These are phyloP conservation scores for Pulveroboletus sp. DNA, from an alignment of 768 basidiomycete species.

Conservation along the genomic window DNA sequence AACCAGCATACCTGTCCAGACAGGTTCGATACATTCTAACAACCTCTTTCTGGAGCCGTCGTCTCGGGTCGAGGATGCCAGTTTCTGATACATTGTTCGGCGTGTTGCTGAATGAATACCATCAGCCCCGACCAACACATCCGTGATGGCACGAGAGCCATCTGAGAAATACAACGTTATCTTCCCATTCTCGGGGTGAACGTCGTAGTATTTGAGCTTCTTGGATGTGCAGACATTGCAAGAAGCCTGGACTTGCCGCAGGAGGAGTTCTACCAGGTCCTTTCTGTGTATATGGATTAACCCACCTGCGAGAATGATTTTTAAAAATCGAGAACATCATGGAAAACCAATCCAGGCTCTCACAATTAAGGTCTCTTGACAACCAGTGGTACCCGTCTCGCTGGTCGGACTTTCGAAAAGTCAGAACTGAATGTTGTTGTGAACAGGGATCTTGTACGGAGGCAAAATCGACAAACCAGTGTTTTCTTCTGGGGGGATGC, in stretches of 20 bases:
- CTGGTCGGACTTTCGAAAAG: constrained; percentile 35
- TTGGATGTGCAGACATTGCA: constrained; percentile 36
- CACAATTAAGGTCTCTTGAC: constrained; percentile 24
- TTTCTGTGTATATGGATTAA: constrained; percentile 34
- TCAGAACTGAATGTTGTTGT: constrained; percentile 10
- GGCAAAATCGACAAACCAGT: constrained; percentile 7
- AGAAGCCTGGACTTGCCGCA: constrained; percentile 25
- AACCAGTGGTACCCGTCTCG: constrained; percentile 29
- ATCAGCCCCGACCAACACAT: constrained; percentile 43
- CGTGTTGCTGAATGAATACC: constrained; percentile 40
- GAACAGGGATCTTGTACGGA: neutral
- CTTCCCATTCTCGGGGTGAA: constrained; percentile 15
- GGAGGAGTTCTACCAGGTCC: constrained; percentile 34
- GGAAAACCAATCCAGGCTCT: neutral
- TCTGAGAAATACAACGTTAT: constrained; percentile 37
- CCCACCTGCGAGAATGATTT: constrained; percentile 25
- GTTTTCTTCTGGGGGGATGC: constrained; percentile 17
- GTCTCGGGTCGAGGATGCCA: constrained; percentile 8
- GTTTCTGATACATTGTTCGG: constrained; percentile 21
- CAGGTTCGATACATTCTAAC: constrained; percentile 28
- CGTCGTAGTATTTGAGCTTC: constrained; percentile 31
- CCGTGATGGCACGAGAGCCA: constrained; percentile 34
- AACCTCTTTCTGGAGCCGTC: constrained; percentile 8
- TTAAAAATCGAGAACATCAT: neutral
- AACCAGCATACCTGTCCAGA: constrained; percentile 38